Evolutionary conservation across 2,329 filamentous ascomycete species (phyloP).

Genomic region (Botrytis fabae): DNA sequence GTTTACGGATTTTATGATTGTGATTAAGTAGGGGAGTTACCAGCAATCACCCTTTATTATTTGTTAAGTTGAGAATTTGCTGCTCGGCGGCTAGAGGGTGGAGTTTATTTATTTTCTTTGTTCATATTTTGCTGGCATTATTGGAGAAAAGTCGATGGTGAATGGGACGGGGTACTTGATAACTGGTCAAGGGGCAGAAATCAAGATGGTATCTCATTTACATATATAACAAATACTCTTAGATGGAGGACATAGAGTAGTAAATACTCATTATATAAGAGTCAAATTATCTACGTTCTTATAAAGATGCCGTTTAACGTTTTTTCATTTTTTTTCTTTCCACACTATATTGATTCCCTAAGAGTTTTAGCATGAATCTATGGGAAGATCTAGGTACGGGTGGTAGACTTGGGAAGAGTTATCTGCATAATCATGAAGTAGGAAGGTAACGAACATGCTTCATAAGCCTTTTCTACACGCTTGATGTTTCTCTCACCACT

Average conservation of each 20-base stretch:
- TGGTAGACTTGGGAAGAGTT: neutral
- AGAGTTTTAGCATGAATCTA: neutral
- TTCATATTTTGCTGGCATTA: constrained; percentile 9
- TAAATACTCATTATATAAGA: constrained; percentile 4
- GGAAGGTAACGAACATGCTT: neutral
- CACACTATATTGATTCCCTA: neutral
- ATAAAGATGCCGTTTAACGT: neutral
- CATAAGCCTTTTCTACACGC: neutral
- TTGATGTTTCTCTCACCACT: neutral
- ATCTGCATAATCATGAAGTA: neutral
- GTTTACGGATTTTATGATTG: constrained; percentile 23
- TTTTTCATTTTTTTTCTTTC: neutral
- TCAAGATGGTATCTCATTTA: neutral
- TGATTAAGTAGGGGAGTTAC: neutral
- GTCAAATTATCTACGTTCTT: neutral
- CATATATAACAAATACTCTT: neutral
- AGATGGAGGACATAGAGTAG: neutral
- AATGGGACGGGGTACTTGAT: neutral
- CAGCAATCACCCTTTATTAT: neutral
- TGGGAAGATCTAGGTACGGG: neutral
- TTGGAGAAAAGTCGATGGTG: neutral
- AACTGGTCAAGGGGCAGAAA: neutral
- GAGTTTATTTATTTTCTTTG: constrained; percentile 15
- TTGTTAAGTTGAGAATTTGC: neutral
- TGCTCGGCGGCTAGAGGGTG: neutral